Base-by-base conservation (phyloP, 129 eudicot species). In the Escallonia herrerae region DNA sequence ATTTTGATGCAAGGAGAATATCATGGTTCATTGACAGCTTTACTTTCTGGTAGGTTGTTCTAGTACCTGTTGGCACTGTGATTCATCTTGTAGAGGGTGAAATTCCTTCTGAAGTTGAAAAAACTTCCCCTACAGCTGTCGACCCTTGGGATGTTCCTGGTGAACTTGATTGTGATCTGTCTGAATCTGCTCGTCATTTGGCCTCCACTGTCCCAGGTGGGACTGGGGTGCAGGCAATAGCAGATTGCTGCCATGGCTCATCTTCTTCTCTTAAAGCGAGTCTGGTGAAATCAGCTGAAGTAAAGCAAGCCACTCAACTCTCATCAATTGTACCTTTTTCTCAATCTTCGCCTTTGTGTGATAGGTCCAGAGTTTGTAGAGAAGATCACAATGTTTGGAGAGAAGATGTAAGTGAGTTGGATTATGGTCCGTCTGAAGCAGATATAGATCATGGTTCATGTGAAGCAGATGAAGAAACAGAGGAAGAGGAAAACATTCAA, bases 31-130 rank as follows among this genome's bases (percentile, higher is more conserved):
- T 64, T 50, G 10, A 62, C 40, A 58, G 68, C 44, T 54, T 9
- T 63, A 63, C 78, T 73, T 40, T 74, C 58, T 62, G 65, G 54
- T 71, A 91, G 99, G 87, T 93, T 54, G 90, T 89, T 68, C 80
- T 73, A 51, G 95, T 93, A 42, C 99, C 99, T 46, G 87, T 94
- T 74, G 99, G 99, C 55, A 94, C 99, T 13, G 96, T 86, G 43
- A 86, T 89, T 65, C 96, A 94, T 80, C 95, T 94, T 9, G 69
- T 86, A 43, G 83, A 84, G 58, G 97, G 99, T 45, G 90, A 83
- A 62, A 61, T 82, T 64, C 95, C 96, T 3, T 65, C 81, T 68
- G 57, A 60, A 43, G 84, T 89, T 44, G 93, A 63, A 57, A 83
- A 79, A 68, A 71, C 64, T 10, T 49, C 84, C 64, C 65, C 87